Percentiles rank a stretch among this genome's conserved stretches.
Evolutionary conservation across 73 alveolate species (phyloP).

Genomic region (Tetrahymena malaccensis): DNA sequence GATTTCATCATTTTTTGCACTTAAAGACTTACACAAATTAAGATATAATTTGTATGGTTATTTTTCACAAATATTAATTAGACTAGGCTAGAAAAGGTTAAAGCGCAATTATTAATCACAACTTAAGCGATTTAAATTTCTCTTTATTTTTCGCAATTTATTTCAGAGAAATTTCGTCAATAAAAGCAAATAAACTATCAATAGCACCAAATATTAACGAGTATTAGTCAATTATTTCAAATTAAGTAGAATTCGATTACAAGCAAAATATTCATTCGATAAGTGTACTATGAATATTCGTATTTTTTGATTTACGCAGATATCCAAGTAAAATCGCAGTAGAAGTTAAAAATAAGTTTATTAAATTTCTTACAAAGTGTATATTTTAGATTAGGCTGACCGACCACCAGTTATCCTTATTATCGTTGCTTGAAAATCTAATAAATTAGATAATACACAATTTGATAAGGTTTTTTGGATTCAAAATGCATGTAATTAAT

Average conservation of each 20-base stretch:
- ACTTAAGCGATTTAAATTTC: not conserved
- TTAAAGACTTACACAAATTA: not conserved
- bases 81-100: not conserved
- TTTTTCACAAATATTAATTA: not conserved
- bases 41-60: not conserved
- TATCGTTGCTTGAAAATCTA: not conserved
- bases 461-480: not conserved
- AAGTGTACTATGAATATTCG: not conserved
- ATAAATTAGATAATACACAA: too few relatives aligned
- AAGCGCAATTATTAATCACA: not conserved
- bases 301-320: not conserved
- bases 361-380: too few relatives aligned
- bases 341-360: too few relatives aligned
- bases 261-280: too few relatives aligned
- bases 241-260: not conserved
- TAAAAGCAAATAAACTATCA: not conserved
- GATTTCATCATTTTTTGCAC: not conserved
- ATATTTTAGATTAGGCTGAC: not conserved
- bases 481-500: not conserved
- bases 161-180: not conserved
- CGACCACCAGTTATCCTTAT: not conserved
- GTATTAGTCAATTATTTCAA: not conserved
- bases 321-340: too few relatives aligned
- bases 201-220: not conserved
- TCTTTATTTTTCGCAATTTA: not conserved